phyloP scores from a whole-genome alignment of 441 rosid species.

The Manihot esculenta region DNA sequence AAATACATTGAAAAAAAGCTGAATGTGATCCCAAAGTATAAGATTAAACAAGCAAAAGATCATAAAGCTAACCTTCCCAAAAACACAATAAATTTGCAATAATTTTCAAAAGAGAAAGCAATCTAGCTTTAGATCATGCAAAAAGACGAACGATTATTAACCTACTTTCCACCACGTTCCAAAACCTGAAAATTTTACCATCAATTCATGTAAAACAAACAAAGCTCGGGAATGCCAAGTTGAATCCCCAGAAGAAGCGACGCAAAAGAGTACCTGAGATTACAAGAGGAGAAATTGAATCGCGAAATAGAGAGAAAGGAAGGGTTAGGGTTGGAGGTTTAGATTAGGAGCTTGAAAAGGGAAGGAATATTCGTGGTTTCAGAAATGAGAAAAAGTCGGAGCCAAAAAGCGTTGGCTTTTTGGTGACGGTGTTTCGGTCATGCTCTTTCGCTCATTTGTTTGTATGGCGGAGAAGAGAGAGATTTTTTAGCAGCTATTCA shows the following conservation, averaged over 20 bases:
- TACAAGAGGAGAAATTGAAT: background rate
- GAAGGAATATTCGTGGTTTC: conserved; percentile 40
- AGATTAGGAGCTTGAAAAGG: background rate
- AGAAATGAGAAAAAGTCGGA: conserved; percentile 19
- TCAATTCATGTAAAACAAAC: background rate
- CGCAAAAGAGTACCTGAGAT: conserved; percentile 22
- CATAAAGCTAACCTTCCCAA: background rate
- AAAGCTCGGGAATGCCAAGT: background rate
- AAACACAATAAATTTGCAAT: background rate
- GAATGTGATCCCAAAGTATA: background rate
- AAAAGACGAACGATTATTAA: background rate
- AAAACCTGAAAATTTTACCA: background rate
- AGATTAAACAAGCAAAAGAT: background rate
- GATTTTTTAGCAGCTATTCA: background rate
- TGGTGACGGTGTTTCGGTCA: no score
- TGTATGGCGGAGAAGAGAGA: background rate
- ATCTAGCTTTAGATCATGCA: background rate
- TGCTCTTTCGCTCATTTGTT: background rate
- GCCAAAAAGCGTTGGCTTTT: background rate
- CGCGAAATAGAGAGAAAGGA: conserved; percentile 5
- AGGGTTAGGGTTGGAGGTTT: background rate
- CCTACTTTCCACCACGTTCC: background rate
- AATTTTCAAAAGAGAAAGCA: no score
- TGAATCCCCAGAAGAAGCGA: no score
- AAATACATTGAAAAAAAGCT: background rate